Evolutionary conservation across 805 yeast species (phyloP).

Genomic region (Candida ponderosae): DNA sequence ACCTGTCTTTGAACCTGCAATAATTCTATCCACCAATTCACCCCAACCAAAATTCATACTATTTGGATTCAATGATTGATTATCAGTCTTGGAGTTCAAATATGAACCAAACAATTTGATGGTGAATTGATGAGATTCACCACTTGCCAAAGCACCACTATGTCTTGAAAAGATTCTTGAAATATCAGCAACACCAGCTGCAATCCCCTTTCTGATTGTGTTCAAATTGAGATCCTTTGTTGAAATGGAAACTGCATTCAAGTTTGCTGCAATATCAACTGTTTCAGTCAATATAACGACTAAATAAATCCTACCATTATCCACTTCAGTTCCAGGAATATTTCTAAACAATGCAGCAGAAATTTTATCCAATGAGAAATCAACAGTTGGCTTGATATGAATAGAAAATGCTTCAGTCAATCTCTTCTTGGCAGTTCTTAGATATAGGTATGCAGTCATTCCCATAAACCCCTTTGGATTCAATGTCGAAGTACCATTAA

Average conservation of each 20-base stretch:
- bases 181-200: conserved; percentile 84
- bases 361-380: conserved; percentile 53
- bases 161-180: conserved; percentile 66
- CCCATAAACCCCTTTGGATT: conserved; percentile 64
- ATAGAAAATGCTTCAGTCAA: conserved; percentile 78
- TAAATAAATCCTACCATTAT: conserved; percentile 58
- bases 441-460: conserved; percentile 63
- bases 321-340: conserved; percentile 60
- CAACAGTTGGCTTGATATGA: conserved; percentile 50
- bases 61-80: conserved; percentile 26
- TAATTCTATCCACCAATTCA: conserved; percentile 69
- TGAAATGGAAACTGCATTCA: conserved; percentile 5
- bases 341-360: conserved; percentile 77
- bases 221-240: conserved; percentile 15
- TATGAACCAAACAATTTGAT: conserved; percentile 69
- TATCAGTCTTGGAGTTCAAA: conserved; percentile 29
- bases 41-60: conserved; percentile 79
- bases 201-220: conserved; percentile 66
- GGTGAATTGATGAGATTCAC: conserved; percentile 63
- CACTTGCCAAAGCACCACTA: conserved; percentile 49
- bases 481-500: conserved; percentile 49
- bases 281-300: conserved; percentile 73
- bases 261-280: conserved; percentile 33
- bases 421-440: conserved; percentile 54
- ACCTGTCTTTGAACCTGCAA: conserved; percentile 66